phyloP scores from a whole-genome alignment of 768 basidiomycete genomes.

The Phaeotremella fagi region DNA sequence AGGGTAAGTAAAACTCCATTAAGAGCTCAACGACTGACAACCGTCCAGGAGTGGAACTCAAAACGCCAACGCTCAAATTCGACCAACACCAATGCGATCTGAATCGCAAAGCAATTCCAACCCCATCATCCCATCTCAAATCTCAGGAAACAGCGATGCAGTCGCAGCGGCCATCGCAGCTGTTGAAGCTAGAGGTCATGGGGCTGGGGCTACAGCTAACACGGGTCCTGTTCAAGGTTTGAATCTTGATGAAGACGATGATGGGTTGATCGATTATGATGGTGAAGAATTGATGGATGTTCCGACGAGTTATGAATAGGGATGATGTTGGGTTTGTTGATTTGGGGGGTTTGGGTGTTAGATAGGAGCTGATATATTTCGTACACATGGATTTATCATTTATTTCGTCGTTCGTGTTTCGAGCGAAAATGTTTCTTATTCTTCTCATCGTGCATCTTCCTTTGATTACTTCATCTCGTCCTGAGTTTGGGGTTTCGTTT shows the following conservation, averaged over 20 bases:
- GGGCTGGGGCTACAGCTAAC: not conserved
- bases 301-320: conserved; percentile 13
- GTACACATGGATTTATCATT: no score
- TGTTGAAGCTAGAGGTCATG: not conserved
- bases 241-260: conserved; percentile 2
- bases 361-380: no score
- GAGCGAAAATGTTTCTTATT: no score
- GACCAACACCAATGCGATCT: conserved; percentile 3
- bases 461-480: no score
- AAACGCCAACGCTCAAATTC: not conserved
- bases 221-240: not conserved
- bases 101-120: conserved; percentile 1
- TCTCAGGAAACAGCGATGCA: not conserved
- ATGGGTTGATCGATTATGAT: conserved; percentile 10
- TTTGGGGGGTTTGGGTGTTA: no score
- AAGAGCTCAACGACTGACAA: no score
- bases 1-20: no score
- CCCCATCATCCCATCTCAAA: not conserved
- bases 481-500: no score
- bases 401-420: no score
- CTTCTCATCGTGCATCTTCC: no score
- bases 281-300: conserved; percentile 21
- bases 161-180: conserved; percentile 4
- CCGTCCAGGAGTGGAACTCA: no score
- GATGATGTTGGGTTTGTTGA: no score